phyloP scores from a whole-genome alignment of 2,329 filamentous ascomycete genomes.

The Arthrobotrys iridis region DNA sequence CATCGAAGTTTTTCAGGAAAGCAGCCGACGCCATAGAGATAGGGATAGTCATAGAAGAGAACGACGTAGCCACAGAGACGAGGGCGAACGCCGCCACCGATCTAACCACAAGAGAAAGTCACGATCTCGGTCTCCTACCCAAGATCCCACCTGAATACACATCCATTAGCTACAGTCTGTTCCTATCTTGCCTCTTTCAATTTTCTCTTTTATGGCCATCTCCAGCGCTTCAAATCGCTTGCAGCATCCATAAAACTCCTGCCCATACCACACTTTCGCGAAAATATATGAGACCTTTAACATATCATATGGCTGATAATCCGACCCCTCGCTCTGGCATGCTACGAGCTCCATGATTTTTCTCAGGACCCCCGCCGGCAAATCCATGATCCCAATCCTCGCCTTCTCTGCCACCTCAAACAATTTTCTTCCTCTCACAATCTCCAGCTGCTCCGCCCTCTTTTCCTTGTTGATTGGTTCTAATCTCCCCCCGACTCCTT shows the following conservation, averaged over 20 bases:
- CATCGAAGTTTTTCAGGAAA: not conserved
- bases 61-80: not conserved
- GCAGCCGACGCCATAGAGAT: not conserved
- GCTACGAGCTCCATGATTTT: conserved; percentile 19
- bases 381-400: conserved; percentile 30
- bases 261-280: conserved; percentile 16
- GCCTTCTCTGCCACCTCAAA: not conserved
- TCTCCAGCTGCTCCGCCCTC: not conserved
- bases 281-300: conserved; percentile 20
- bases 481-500: not conserved
- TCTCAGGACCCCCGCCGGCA: conserved; percentile 12
- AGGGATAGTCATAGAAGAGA: not conserved
- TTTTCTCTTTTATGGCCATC: not conserved
- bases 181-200: not conserved
- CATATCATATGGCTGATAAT: not conserved
- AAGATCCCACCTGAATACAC: not conserved
- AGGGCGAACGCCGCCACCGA: not conserved
- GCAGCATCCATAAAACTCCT: not conserved
- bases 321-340: not conserved
- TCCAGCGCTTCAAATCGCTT: conserved; percentile 2
- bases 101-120: conserved; percentile 27
- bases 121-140: conserved; percentile 23
- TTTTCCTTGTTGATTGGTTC: not conserved
- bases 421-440: conserved; percentile 18
- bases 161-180: not conserved